Evolutionary conservation across 2,329 filamentous ascomycete genomes (phyloP), one percentile per base, ranked within the genome.

Genomic region (Cladosporium cucumerinum): DNA sequence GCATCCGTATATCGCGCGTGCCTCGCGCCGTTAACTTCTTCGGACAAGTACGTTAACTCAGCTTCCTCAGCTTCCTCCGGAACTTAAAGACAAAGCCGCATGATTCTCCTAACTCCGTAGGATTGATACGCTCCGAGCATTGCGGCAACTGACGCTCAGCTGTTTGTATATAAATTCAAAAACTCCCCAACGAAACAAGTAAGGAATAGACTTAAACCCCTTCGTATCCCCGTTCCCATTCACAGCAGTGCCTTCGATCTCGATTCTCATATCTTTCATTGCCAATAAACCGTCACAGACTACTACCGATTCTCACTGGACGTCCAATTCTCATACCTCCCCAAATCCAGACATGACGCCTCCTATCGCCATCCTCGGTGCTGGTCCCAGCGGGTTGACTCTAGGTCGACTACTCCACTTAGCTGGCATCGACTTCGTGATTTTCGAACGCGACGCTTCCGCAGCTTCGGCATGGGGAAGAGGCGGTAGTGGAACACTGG

Each of bases 291-390:
- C 2, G 2, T 21, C 8, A 23, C 7, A 21, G 3, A 21, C 11
- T 8, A 43, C 36, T n/a, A 10, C 6, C 10, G 10, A 5, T 43
- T 10, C 36, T 43, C 18, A 18, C 3, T 6, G 5, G 34, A 18
- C 34, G 48, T 51, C 16, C 1, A 1, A 25, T 11, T 18, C 18
- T 8, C 12, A 52, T 18, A 26, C 5, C 48, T 28, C 2, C 7
- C 18, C 32, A 6, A 8, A 26, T 12, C 11, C n/a, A 5, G 12
- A 30, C 16, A 67, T 68, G 63, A 39, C 59, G 36, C 68, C 69
- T 57, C 63, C 69, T 57, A 72, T 75, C 57, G 74, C 73, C n/a
- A 75, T 76, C 46, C 65, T 76, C 11, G 74, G 74, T 54, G 73
- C 71, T 14, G 74, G 74, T 6, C 74, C 74, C 23, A 66, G 66